Percentiles rank a stretch among this genome's conserved stretches.
Conservation (phyloP, 2,329 filamentous ascomycete genomes). For the Pseudocercospora cruenta region DNA sequence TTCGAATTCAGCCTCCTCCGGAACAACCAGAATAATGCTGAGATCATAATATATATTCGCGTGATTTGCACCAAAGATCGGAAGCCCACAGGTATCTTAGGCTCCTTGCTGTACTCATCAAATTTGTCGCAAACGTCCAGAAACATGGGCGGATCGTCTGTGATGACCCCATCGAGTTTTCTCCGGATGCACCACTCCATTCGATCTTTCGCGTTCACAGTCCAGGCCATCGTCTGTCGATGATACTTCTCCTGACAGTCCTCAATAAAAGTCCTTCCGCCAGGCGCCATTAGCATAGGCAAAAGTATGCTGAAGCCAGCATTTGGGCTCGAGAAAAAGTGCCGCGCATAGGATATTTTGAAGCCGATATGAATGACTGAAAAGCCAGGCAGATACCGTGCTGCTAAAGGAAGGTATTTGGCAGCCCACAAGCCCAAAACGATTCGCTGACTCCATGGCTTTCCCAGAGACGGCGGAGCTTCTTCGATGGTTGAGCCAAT, state of each 20-base stretch:
- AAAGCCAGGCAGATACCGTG: conserved; percentile 64
- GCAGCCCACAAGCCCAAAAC: conserved; percentile 83
- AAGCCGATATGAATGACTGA: conserved; percentile 70
- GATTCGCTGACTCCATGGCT: conserved; percentile 72
- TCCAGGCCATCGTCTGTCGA: conserved; percentile 77
- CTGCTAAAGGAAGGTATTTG: conserved; percentile 68
- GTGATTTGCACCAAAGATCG: conserved; percentile 21
- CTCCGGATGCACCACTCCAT: conserved; percentile 80
- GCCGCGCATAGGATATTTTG: conserved; percentile 68
- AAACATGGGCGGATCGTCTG: conserved; percentile 76
- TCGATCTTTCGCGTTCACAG: conserved; percentile 74
- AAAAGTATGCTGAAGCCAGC: conserved; percentile 80
- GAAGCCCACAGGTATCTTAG: conserved; percentile 20
- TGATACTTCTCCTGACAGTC: conserved; percentile 43
- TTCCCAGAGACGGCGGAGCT: conserved; percentile 20
- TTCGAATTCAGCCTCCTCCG: conserved; percentile 18
- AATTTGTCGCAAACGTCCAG: conserved; percentile 60
- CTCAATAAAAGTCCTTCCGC: conserved; percentile 68
- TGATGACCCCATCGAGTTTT: conserved; percentile 77
- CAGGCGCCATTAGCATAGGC: conserved; percentile 67
- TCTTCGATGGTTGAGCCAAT: conserved; percentile 65
- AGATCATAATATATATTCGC: conserved; percentile 26
- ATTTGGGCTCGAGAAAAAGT: conserved; percentile 69
- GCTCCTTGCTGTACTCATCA: conserved; percentile 38
- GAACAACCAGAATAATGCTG: conserved; percentile 27